Percentiles rank a stretch among this genome's conserved stretches.
Conservation (phyloP, 129 eudicot genomes). For the Helianthus annuus region DNA sequence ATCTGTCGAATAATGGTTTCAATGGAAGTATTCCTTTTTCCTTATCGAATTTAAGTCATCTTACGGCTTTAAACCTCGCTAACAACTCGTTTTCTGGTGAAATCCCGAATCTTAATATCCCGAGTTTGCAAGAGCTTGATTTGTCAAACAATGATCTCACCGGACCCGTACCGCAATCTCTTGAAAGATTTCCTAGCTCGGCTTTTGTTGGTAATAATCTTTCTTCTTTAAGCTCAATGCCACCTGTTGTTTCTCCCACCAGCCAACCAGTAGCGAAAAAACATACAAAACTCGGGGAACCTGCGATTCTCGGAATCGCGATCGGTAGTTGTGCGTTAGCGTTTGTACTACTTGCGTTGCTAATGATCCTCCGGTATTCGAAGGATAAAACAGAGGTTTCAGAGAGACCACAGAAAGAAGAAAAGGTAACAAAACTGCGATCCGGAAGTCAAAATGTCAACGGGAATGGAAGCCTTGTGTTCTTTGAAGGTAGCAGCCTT, state of each 20-base stretch:
- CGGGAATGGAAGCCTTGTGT: constrained; percentile 53
- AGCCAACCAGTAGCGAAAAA: constrained; percentile 42
- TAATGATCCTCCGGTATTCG: constrained; percentile 47
- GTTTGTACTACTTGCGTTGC: constrained; percentile 52
- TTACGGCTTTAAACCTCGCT: constrained; percentile 67
- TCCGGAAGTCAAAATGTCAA: constrained; percentile 60
- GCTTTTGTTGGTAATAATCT: constrained; percentile 66
- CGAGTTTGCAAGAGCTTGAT: constrained; percentile 59
- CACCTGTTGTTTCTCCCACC: constrained; percentile 44
- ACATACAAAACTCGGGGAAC: constrained; percentile 53
- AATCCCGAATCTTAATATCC: constrained; percentile 66
- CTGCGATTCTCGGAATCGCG: constrained; percentile 76
- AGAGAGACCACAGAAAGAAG: constrained; percentile 44
- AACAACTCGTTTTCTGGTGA: constrained; percentile 82
- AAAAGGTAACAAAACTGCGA: constrained; percentile 32
- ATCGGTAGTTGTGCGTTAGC: constrained; percentile 55
- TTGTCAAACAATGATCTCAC: constrained; percentile 75
- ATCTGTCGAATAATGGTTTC: constrained; percentile 70
- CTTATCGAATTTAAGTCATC: constrained; percentile 65
- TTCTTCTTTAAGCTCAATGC: constrained; percentile 30
- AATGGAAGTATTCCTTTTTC: constrained; percentile 70
- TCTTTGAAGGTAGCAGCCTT: constrained; percentile 78
- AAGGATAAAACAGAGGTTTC: constrained; percentile 33
- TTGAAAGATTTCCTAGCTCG: constrained; percentile 64
- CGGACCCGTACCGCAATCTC: constrained; percentile 65